These are phyloP conservation scores for Chloropicon primus DNA, from an alignment of 139 green algal species.

Conservation along the genomic window DNA sequence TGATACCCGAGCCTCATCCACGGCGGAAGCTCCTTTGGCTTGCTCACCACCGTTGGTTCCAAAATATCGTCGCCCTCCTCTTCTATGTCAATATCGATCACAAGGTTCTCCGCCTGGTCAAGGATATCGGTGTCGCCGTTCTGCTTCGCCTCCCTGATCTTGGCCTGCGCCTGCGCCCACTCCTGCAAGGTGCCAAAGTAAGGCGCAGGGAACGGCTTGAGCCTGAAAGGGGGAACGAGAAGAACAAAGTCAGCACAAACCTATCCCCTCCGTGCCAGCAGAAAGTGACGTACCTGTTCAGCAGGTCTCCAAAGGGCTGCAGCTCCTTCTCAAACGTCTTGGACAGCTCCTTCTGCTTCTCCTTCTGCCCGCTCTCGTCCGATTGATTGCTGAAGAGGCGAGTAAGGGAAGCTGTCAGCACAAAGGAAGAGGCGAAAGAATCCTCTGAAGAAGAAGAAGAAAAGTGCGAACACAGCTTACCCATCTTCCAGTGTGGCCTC, in stretches of 20 bases:
- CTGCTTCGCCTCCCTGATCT: background rate
- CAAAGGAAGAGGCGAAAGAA: no score
- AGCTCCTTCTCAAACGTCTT: background rate
- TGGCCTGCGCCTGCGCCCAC: background rate
- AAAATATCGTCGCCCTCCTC: background rate
- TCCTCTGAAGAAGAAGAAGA: no score
- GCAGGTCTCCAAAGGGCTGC: background rate
- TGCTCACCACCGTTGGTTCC: background rate
- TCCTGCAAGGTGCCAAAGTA: background rate
- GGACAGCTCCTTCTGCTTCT: background rate
- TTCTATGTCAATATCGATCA: background rate
- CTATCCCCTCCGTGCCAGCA: no score
- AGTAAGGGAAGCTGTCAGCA: no score
- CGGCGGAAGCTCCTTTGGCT: background rate
- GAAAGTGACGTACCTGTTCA: no score
- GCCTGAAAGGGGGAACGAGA: no score
- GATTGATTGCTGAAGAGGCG: no score
- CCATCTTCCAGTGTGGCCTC: background rate
- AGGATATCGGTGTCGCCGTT: background rate
- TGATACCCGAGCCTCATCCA: background rate
- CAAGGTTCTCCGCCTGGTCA: background rate
- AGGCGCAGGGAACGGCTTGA: background rate
- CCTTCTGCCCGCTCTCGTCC: background rate
- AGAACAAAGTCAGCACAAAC: no score
- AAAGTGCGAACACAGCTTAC: no score